phyloP scores from a whole-genome alignment of 2,329 filamentous ascomycete genomes.

The Ophiostoma angusticollis region DNA sequence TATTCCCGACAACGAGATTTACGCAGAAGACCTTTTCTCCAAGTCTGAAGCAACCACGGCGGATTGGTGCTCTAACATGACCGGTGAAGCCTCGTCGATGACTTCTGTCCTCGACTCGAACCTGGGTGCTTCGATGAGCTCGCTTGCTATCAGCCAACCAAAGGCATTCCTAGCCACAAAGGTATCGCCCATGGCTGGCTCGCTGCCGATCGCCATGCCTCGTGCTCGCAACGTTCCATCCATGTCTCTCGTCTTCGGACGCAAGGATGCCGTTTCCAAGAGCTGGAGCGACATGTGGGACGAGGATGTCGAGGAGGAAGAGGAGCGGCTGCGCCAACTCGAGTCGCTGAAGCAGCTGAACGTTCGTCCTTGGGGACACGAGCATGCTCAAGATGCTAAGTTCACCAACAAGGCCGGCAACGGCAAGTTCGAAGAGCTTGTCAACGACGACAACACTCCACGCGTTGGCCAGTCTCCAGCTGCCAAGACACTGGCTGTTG shows the following conservation, averaged over 20 bases:
- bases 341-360: constrained; percentile 53
- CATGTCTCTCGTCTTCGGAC: constrained; percentile 69
- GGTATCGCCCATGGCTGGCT: constrained; percentile 49
- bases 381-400: constrained; percentile 35
- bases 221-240: constrained; percentile 57
- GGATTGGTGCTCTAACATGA: constrained; percentile 69
- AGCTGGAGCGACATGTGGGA: constrained; percentile 99
- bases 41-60: constrained; percentile 53
- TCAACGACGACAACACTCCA: constrained; percentile 31
- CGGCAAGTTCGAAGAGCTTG: constrained; percentile 17
- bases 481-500: constrained; percentile 26
- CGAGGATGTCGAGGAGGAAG: constrained; percentile 65
- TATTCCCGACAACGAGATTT: constrained; percentile 67
- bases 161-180: constrained; percentile 27
- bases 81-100: constrained; percentile 65
- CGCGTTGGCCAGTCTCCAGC: constrained; percentile 28
- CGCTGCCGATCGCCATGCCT: constrained; percentile 67
- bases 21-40: constrained; percentile 75
- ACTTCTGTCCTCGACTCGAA: constrained; percentile 76
- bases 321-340: constrained; percentile 48
- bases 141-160: constrained; percentile 43
- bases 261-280: constrained; percentile 75
- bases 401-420: neutral
- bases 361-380: constrained; percentile 66
- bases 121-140: constrained; percentile 69